Percentiles rank a stretch among this genome's conserved stretches.
phyloP scores from a whole-genome alignment of 2,329 filamentous ascomycete species.

The Claviceps sp. region DNA sequence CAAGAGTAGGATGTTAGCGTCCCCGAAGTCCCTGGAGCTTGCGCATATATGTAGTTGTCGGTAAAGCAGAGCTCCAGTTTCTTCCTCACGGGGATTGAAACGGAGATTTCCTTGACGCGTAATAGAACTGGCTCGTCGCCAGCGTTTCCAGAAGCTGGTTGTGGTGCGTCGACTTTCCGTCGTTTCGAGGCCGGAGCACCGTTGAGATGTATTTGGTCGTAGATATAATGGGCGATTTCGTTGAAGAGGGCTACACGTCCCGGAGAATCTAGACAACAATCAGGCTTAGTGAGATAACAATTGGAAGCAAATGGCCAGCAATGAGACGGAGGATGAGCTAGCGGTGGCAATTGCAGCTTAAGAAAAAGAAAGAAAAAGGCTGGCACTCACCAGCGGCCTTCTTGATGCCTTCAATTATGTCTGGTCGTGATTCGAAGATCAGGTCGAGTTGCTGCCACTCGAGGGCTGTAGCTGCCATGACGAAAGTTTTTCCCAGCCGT shows the following conservation, averaged over 20 bases:
- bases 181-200: conserved; percentile 38
- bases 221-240: conserved; percentile 37
- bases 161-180: conserved; percentile 34
- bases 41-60: conserved; percentile 43
- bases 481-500: background rate
- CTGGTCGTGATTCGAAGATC: conserved; percentile 42
- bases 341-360: background rate
- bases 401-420: conserved; percentile 41
- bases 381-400: conserved; percentile 35
- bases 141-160: conserved; percentile 19
- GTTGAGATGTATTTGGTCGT: conserved; percentile 27
- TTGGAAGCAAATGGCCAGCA: too few relatives aligned
- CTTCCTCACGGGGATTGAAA: conserved; percentile 55
- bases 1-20: conserved; percentile 44
- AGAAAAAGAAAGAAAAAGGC: background rate
- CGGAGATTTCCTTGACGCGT: conserved; percentile 51
- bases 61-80: conserved; percentile 55
- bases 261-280: conserved; percentile 31
- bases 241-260: conserved; percentile 40
- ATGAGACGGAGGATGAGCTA: background rate
- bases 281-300: background rate
- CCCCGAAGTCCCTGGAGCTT: conserved; percentile 36
- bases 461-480: conserved; percentile 29
- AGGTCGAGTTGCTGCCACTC: conserved; percentile 35
- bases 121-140: conserved; percentile 39